phyloP scores from a whole-genome alignment of 2,329 filamentous ascomycete genomes.

The Westerdykella sp. region DNA sequence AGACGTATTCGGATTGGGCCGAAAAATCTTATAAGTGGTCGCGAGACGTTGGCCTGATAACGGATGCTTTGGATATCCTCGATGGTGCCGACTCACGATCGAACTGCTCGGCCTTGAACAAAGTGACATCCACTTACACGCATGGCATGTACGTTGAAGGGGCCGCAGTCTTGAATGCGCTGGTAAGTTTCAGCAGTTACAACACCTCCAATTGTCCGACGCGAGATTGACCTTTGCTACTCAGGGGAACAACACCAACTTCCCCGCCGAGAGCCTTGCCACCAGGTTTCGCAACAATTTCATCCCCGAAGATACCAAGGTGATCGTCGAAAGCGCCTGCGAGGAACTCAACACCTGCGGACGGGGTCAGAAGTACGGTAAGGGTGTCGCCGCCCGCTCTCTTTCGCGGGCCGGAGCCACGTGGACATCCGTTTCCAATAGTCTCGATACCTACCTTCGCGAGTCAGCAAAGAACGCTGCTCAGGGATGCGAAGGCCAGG shows the following conservation, averaged over 20 bases:
- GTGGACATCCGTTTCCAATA: conserved; percentile 14
- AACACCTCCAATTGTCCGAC: conserved; percentile 11
- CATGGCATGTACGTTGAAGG: conserved; percentile 46
- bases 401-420: conserved; percentile 17
- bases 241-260: conserved; percentile 5
- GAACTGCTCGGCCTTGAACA: conserved; percentile 46
- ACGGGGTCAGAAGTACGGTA: conserved; percentile 61
- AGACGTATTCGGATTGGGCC: conserved; percentile 53
- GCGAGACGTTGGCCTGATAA: conserved; percentile 42
- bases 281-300: conserved; percentile 7
- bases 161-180: conserved; percentile 47
- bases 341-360: conserved; percentile 53
- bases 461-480: conserved; percentile 20
- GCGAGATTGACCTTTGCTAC: conserved; percentile 1
- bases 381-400: conserved; percentile 34
- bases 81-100: conserved; percentile 40
- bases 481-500: conserved; percentile 8
- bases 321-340: conserved; percentile 64
- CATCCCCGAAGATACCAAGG: conserved; percentile 46
- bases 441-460: conserved; percentile 11
- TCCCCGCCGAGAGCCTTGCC: conserved; percentile 27
- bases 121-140: conserved; percentile 48
- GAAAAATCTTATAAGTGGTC: conserved; percentile 54
- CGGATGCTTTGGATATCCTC: conserved; percentile 44
- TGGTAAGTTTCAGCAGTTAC: conserved; percentile 24